These are phyloP conservation scores for Trichoderma polysporum DNA, from an alignment of 2,329 filamentous ascomycete species.

Conservation along the genomic window DNA sequence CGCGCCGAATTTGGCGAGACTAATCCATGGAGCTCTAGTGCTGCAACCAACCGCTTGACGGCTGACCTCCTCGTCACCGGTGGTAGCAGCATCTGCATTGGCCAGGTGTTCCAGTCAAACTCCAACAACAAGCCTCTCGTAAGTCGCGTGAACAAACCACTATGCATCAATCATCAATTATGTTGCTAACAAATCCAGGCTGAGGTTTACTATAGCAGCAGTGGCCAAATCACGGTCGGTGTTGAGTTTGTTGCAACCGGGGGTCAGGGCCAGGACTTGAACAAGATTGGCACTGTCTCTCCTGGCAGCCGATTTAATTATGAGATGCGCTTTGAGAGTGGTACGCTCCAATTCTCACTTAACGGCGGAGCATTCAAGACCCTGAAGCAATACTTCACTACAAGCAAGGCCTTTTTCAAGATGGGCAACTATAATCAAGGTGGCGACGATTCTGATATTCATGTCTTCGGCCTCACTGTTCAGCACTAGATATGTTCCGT, in stretches of 20 bases:
- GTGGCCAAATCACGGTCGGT: conserved; percentile 1
- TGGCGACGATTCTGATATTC: background rate
- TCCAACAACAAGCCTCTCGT: conserved; percentile 4
- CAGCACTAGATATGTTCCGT: background rate
- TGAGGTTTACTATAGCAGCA: background rate
- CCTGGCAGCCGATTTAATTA: background rate
- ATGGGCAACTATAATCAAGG: background rate
- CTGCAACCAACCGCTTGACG: conserved; percentile 8
- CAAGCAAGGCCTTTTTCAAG: background rate
- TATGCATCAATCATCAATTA: background rate
- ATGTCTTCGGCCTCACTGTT: background rate
- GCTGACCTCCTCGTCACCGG: conserved; percentile 28
- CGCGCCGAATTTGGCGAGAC: conserved; percentile 43
- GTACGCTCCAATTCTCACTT: background rate
- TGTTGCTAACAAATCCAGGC: background rate
- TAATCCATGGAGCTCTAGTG: conserved; percentile 36
- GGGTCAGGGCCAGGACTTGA: background rate
- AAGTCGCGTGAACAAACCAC: background rate
- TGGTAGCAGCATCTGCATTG: conserved; percentile 1
- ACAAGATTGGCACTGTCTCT: background rate
- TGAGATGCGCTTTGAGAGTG: background rate
- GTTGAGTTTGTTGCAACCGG: conserved; percentile 3
- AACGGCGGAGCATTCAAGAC: background rate
- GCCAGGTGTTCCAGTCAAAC: conserved; percentile 7
- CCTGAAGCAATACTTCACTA: background rate